Conservation (phyloP, 2,329 filamentous ascomycete genomes). For the Diplodia mutila region DNA sequence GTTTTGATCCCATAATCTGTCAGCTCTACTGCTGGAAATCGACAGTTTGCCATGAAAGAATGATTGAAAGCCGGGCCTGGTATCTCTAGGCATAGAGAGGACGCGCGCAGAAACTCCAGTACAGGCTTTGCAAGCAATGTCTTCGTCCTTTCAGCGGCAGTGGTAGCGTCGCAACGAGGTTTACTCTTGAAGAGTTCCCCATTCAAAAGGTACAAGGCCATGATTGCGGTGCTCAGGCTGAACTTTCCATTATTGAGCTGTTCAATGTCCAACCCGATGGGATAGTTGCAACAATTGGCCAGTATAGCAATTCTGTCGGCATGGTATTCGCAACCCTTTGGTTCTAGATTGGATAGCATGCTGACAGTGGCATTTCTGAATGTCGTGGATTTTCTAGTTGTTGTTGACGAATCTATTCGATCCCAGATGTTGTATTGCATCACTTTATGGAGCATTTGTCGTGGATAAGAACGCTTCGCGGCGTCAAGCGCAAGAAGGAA, state of each 20-base stretch:
- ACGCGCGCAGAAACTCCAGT: slow-evolving; percentile 15
- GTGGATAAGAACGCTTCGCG: slow-evolving; percentile 18
- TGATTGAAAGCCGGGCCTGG: slow-evolving; percentile 24
- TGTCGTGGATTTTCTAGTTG: background rate
- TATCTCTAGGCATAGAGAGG: slow-evolving; percentile 21
- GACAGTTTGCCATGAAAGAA: slow-evolving; percentile 30
- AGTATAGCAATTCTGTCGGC: slow-evolving; percentile 31
- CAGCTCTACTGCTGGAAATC: slow-evolving; percentile 21
- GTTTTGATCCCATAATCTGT: background rate
- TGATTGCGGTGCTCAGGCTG: slow-evolving; percentile 29
- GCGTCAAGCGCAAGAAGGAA: slow-evolving; percentile 29
- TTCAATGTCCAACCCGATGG: slow-evolving; percentile 27
- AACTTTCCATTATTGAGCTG: slow-evolving; percentile 16
- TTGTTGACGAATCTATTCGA: slow-evolving; percentile 11
- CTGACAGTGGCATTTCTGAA: slow-evolving; percentile 29
- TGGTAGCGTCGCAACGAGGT: background rate
- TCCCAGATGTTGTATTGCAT: slow-evolving; percentile 34
- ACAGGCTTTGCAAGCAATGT: slow-evolving; percentile 1
- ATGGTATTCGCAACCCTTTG: slow-evolving; percentile 27
- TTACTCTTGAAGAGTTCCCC: slow-evolving; percentile 29
- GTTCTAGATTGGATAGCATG: slow-evolving; percentile 30
- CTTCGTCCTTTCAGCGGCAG: background rate
- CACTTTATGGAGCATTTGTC: slow-evolving; percentile 29
- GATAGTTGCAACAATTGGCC: slow-evolving; percentile 30
- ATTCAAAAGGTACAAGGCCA: slow-evolving; percentile 30